phyloP scores from a whole-genome alignment of 345 rosid species.

The Citropsis articulata region DNA sequence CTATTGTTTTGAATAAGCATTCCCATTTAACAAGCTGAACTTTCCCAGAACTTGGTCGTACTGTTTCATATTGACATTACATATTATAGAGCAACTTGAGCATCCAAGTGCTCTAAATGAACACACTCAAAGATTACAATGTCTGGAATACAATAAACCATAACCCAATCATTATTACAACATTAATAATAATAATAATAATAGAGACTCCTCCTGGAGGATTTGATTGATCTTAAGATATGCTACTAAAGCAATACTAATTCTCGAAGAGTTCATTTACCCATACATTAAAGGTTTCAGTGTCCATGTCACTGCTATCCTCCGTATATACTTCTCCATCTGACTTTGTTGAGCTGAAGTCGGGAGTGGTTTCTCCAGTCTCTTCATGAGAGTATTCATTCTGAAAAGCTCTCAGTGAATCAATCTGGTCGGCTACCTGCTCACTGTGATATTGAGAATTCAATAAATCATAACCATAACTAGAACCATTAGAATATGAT shows the following conservation, averaged over 20 bases:
- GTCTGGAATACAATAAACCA: not conserved
- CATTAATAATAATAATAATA: not conserved
- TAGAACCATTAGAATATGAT: not conserved
- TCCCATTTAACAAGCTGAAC: not conserved
- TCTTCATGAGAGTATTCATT: not conserved
- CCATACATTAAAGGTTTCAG: not conserved
- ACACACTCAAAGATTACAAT: not conserved
- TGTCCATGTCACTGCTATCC: not conserved
- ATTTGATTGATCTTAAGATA: not conserved
- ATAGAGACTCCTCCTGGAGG: not conserved
- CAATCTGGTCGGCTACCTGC: not conserved
- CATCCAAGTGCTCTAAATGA: not conserved
- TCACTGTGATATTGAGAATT: not conserved
- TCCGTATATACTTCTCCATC: not conserved
- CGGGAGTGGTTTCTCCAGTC: not conserved
- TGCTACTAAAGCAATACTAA: not conserved
- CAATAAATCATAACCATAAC: not conserved
- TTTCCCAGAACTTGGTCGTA: not conserved
- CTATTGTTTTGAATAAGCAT: not conserved
- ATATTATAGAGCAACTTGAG: not conserved
- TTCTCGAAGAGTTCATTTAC: not conserved
- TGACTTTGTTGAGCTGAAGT: not conserved
- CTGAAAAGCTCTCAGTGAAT: not conserved
- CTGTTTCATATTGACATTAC: not conserved
- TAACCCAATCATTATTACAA: not conserved